Conservation (phyloP, 495 filamentous ascomycete species). For the Aspergillus nanangensis region DNA sequence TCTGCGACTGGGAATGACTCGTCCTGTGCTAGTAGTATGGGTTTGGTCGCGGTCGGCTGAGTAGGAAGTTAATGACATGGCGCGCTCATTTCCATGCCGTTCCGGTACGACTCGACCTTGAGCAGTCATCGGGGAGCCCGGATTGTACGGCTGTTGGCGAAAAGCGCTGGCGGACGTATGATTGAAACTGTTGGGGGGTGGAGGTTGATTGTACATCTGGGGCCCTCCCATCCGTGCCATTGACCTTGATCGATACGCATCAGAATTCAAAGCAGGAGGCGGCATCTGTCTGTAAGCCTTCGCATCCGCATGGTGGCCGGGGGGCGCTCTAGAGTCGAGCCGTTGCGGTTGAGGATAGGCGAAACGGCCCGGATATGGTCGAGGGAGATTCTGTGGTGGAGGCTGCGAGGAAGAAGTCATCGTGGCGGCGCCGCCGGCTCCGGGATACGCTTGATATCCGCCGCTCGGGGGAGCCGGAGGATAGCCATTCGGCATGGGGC, state of each 20-base stretch:
- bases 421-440: slow-evolving; percentile 53
- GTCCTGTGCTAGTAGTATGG: slow-evolving; percentile 80
- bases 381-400: slow-evolving; percentile 60
- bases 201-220: slow-evolving; percentile 58
- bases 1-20: slow-evolving; percentile 70
- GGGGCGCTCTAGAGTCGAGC: slow-evolving; percentile 62
- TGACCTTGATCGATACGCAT: slow-evolving; percentile 86
- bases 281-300: slow-evolving; percentile 44
- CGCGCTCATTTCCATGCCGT: slow-evolving; percentile 75
- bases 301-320: slow-evolving; percentile 48
- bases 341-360: slow-evolving; percentile 67
- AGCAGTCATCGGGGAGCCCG: slow-evolving; percentile 67
- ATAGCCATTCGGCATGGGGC: slow-evolving; percentile 52
- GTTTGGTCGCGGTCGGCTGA: slow-evolving; percentile 69
- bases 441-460: slow-evolving; percentile 43
- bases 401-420: slow-evolving; percentile 46
- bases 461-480: slow-evolving; percentile 35
- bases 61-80: slow-evolving; percentile 94
- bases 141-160: slow-evolving; percentile 68
- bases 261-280: slow-evolving; percentile 72
- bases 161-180: slow-evolving; percentile 67
- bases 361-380: slow-evolving; percentile 54
- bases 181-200: slow-evolving; percentile 61
- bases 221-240: slow-evolving; percentile 70
- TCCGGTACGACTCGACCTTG: slow-evolving; percentile 90